phyloP scores from a whole-genome alignment of 176 grass and related monocot genomes.

The Oryza nivara region DNA sequence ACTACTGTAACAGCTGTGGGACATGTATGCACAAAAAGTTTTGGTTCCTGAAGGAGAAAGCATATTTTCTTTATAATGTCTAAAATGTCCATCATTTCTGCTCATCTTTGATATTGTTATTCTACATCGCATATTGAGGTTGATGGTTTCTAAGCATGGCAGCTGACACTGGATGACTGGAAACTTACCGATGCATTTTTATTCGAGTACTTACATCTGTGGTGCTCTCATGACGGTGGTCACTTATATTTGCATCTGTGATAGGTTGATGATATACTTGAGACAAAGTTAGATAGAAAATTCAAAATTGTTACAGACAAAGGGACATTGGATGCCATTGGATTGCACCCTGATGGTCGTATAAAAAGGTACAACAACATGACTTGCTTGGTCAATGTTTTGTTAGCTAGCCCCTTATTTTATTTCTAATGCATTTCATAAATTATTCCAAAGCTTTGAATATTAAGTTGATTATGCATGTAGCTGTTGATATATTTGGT shows the following conservation, averaged over 20 bases:
- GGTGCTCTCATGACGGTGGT: constrained; percentile 15
- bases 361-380: constrained; percentile 65
- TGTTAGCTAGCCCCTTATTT: background rate
- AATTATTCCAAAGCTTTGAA: constrained; percentile 8
- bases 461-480: constrained; percentile 7
- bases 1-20: background rate
- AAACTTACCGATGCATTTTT: constrained; percentile 24
- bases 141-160: background rate
- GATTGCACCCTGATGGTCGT: constrained; percentile 85
- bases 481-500: constrained; percentile 12
- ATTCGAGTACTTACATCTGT: background rate
- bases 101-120: constrained; percentile 23
- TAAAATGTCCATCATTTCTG: constrained; percentile 18
- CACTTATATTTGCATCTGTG: constrained; percentile 33
- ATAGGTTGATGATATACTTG: constrained; percentile 92
- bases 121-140: background rate
- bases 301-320: constrained; percentile 89
- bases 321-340: constrained; percentile 94
- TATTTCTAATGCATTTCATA: background rate
- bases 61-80: background rate
- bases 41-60: constrained; percentile 3
- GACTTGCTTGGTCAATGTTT: background rate
- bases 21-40: constrained; percentile 6
- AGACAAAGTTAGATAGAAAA: constrained; percentile 87
- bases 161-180: background rate